These are phyloP conservation scores for Calonectria montana DNA, from an alignment of 2,329 filamentous ascomycete genomes.

Conservation along the genomic window DNA sequence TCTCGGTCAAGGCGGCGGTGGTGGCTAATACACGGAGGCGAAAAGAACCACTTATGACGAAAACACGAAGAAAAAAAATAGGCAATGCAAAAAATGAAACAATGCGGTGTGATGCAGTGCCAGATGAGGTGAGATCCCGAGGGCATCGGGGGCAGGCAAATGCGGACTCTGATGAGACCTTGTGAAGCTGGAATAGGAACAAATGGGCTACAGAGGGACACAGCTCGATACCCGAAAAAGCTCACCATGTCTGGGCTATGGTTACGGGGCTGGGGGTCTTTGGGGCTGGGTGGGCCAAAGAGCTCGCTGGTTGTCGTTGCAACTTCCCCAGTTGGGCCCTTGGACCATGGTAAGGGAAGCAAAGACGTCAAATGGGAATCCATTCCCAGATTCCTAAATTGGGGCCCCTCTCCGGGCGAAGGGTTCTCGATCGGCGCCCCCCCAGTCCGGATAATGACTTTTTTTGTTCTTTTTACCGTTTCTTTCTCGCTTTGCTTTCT, in stretches of 20 bases:
- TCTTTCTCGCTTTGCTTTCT: background rate
- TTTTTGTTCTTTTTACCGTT: background rate
- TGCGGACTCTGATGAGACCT: background rate
- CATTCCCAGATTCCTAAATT: constrained; percentile 24
- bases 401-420: constrained; percentile 5
- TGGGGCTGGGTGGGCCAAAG: constrained; percentile 4
- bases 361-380: constrained; percentile 18
- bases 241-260: background rate
- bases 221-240: constrained; percentile 12
- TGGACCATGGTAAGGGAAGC: background rate
- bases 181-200: background rate
- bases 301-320: background rate
- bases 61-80: background rate
- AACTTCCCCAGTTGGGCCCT: constrained; percentile 21
- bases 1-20: background rate
- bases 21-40: background rate
- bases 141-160: background rate
- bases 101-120: constrained; percentile 3
- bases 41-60: background rate
- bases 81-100: constrained; percentile 5
- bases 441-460: background rate
- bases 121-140: constrained; percentile 11
- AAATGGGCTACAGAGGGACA: constrained; percentile 1
- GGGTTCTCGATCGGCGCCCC: background rate
- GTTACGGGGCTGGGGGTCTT: background rate